Evolutionary conservation across 306 rosid genomes (phyloP).

Genomic region (Acmispon strigosus): DNA sequence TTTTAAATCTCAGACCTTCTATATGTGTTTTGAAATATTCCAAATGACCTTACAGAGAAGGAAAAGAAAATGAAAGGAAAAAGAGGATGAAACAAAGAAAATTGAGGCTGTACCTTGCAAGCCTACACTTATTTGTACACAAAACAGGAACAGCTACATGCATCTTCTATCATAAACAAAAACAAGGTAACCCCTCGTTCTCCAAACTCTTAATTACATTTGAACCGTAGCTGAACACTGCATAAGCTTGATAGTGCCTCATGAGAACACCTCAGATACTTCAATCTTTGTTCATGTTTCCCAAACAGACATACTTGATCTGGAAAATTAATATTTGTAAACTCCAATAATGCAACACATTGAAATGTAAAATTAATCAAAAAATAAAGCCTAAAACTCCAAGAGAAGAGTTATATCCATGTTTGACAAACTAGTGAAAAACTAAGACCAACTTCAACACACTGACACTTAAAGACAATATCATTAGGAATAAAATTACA

Average conservation of each 20-base stretch:
- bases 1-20: not conserved
- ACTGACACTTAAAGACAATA: not conserved
- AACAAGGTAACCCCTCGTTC: constrained; percentile 12
- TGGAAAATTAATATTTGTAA: constrained; percentile 23
- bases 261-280: not conserved
- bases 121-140: constrained; percentile 17
- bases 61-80: not conserved
- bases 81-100: not conserved
- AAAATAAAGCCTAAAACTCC: not conserved
- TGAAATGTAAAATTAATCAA: not conserved
- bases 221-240: not conserved
- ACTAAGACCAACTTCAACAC: too few species aligned
- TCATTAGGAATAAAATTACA: not conserved
- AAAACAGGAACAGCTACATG: not conserved
- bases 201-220: not conserved
- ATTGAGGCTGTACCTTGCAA: not conserved
- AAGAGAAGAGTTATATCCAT: too few species aligned
- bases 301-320: constrained; percentile 87
- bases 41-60: not conserved
- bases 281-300: constrained; percentile 68
- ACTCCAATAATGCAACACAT: not conserved
- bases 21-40: not conserved
- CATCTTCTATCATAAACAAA: not conserved
- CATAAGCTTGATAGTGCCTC: constrained; percentile 12
- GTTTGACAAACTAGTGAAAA: too few species aligned